phyloP scores from a whole-genome alignment of 768 basidiomycete genomes.

The Lactarius quietus region DNA sequence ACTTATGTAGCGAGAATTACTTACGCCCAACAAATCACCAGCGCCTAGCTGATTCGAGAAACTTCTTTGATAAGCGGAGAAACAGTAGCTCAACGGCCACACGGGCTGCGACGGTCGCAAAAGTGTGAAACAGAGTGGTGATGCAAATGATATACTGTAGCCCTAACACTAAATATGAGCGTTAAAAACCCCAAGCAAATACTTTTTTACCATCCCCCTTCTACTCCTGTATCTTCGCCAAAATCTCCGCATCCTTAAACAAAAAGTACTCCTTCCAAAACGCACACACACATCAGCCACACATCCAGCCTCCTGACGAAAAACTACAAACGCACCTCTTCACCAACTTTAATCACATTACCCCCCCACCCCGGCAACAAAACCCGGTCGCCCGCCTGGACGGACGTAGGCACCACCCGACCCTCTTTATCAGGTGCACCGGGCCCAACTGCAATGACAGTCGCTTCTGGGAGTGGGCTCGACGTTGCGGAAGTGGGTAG shows the following conservation, averaged over 20 bases:
- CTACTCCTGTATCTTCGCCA: constrained; percentile 93
- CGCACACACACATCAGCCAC: not conserved
- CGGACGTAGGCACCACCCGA: constrained; percentile 62
- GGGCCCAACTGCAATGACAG: constrained; percentile 93
- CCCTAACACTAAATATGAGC: not conserved
- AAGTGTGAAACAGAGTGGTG: not conserved
- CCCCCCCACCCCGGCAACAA: constrained; percentile 97
- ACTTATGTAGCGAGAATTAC: too few species aligned
- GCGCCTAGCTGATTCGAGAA: too few species aligned
- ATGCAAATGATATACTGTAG: not conserved
- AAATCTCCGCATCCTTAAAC: constrained; percentile 92
- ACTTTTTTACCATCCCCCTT: not conserved
- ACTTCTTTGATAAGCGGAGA: too few species aligned
- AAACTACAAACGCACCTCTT: constrained; percentile 69
- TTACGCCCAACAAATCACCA: too few species aligned
- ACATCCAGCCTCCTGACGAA: too few species aligned
- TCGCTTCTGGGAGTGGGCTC: constrained; percentile 91
- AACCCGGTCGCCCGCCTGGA: constrained; percentile 89
- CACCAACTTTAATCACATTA: constrained; percentile 91
- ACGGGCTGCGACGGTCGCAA: too few species aligned
- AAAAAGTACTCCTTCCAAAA: constrained; percentile 87
- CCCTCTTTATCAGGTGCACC: constrained; percentile 92
- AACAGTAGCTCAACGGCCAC: too few species aligned
- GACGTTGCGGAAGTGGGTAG: constrained; percentile 86
- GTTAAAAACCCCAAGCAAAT: too few species aligned